phyloP scores from a whole-genome alignment of 2,329 filamentous ascomycete genomes.

The Ophiostoma quercus region DNA sequence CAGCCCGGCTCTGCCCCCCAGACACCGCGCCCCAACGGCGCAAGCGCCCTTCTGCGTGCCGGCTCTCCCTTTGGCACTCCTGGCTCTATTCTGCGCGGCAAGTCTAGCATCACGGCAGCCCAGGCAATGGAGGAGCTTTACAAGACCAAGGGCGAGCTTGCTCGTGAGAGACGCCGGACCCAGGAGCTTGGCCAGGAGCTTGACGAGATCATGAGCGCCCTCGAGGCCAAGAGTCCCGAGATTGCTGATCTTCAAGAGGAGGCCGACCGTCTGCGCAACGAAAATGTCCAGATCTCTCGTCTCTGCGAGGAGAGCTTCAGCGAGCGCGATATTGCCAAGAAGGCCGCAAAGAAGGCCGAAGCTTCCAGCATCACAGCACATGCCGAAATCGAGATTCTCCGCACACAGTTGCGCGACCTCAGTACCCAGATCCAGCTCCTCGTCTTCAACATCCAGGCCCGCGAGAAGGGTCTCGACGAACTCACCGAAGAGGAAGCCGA shows the following conservation, averaged over 20 bases:
- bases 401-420: conserved; percentile 81
- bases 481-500: conserved; percentile 66
- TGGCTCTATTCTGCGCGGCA: conserved; percentile 48
- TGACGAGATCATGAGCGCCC: conserved; percentile 76
- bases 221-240: conserved; percentile 83
- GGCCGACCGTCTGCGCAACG: conserved; percentile 70
- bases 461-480: conserved; percentile 70
- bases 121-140: conserved; percentile 61
- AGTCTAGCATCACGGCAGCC: conserved; percentile 53
- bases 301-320: conserved; percentile 76
- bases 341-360: conserved; percentile 72
- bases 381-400: conserved; percentile 70
- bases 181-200: conserved; percentile 70
- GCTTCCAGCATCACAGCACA: conserved; percentile 60
- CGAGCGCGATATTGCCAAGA: conserved; percentile 72
- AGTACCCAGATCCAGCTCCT: conserved; percentile 87
- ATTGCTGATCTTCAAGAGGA: conserved; percentile 80
- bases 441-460: conserved; percentile 76
- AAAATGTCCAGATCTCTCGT: conserved; percentile 78
- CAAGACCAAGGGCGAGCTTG: conserved; percentile 66
- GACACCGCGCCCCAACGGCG: conserved; percentile 56
- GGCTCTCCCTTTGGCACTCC: conserved; percentile 59
- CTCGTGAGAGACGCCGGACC: conserved; percentile 66
- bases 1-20: conserved; percentile 50
- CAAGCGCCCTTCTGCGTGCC: conserved; percentile 44